Conservation (phyloP, 331 rosid species). For the Quercus tomentella region DNA sequence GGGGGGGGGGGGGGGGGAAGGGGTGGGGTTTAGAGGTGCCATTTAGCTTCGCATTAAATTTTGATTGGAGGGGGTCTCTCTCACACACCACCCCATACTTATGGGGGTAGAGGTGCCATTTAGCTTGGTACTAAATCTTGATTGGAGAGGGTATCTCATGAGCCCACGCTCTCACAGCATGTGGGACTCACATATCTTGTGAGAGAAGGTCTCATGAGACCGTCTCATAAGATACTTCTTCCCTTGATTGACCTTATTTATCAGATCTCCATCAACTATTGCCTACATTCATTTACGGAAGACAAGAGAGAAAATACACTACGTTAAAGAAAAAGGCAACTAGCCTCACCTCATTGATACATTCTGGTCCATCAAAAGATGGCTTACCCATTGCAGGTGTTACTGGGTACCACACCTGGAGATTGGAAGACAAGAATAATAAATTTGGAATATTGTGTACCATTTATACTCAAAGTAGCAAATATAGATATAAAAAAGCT, state of each 20-base stretch:
- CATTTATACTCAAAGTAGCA: neutral
- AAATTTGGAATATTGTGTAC: neutral
- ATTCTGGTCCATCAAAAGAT: constrained; percentile 81
- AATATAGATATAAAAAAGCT: neutral
- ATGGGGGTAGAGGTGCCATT: too few relatives aligned
- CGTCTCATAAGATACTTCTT: too few relatives aligned
- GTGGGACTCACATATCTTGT: too few relatives aligned
- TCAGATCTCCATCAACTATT: neutral
- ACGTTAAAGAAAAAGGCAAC: constrained; percentile 5
- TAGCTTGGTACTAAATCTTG: too few relatives aligned
- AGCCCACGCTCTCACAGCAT: too few relatives aligned
- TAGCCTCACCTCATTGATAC: constrained; percentile 67
- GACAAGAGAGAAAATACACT: neutral
- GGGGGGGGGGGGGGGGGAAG: too few relatives aligned
- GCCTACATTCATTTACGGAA: neutral
- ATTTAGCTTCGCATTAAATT: too few relatives aligned
- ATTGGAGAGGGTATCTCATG: too few relatives aligned
- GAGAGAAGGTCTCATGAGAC: too few relatives aligned
- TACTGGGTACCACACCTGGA: constrained; percentile 85
- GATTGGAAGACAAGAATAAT: constrained; percentile 8
- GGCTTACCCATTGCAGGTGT: constrained; percentile 82
- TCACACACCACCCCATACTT: too few relatives aligned
- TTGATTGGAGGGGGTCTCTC: too few relatives aligned
- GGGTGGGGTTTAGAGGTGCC: too few relatives aligned
- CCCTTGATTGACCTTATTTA: neutral